Base-by-base conservation (phyloP, 2,329 filamentous ascomycete species). In the Didymella keratinophila region DNA sequence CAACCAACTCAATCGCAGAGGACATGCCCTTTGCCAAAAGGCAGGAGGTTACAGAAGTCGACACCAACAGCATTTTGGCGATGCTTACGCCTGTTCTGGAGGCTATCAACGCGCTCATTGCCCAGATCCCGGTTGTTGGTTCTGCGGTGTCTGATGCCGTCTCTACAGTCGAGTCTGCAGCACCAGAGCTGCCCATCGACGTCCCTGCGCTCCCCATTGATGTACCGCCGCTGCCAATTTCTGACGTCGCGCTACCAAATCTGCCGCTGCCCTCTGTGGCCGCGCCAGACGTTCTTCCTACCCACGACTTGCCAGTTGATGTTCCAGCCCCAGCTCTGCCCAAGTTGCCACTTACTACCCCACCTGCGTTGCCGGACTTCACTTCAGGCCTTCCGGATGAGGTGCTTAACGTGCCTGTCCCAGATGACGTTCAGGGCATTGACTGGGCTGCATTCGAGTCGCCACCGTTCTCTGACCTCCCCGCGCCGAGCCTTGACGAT, bases 391-490 rank as follows among this genome's bases (percentile, higher is more conserved):
- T 53, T 7, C 56, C 50, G 1, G 21, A 23, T 9, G 50, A 52
- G 8, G 37, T 58, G 14, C 20, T 58, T 20, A 30, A 58, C 21
- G 25, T 50, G 6, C 56, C 56, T 14, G 12, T 58, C 7, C 55
- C 55, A 3, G 52, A 56, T 43, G 56, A 58, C 7, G 34, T 58
- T 8, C 21, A 48, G 12, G 49, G 44, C n/a, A 52, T 58, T 32
- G 49, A 58, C 20, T 58, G 44, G 55, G 44, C 43, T 53, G 37
- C 45, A 10, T 53, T 32, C 16, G 44, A 58, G 25, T 52, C 50
- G 4, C 49, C 56, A 14, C 49, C 56, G 1, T 39, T 53, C 39
- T 49, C 20, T 8, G 32, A 32, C 5, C 37, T 44, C 1, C 56
- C 52, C n/a, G 16, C 45, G 11, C 11, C 20, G 5, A 37, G 23